These are phyloP conservation scores for Bondarzewia mesenterica DNA, from an alignment of 1,284 basidiomycete genomes.

Conservation along the genomic window DNA sequence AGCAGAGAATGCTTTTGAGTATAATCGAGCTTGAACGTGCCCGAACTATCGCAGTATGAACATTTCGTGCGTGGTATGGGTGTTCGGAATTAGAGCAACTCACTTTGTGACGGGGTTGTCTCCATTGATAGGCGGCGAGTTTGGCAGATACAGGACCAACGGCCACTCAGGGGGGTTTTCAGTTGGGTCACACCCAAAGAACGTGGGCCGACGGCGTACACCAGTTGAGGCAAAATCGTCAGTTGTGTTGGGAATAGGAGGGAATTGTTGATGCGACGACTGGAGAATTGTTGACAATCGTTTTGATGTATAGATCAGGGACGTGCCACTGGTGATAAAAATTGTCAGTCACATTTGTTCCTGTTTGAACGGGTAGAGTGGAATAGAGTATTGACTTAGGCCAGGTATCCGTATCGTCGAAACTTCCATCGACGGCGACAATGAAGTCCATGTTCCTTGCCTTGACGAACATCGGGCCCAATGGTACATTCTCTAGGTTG, in stretches of 20 bases:
- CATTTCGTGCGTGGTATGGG: conserved; percentile 5
- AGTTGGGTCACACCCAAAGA: conserved; percentile 68
- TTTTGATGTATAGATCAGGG: conserved; percentile 30
- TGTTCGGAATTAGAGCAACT: conserved; percentile 8
- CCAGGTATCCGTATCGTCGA: conserved; percentile 52
- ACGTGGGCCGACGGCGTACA: conserved; percentile 60
- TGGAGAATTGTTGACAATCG: conserved; percentile 38
- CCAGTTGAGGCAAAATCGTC: conserved; percentile 56
- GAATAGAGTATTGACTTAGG: conserved; percentile 46
- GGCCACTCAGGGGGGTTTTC: conserved; percentile 44
- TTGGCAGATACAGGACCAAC: conserved; percentile 55
- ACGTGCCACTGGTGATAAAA: conserved; percentile 35
- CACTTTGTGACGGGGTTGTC: conserved; percentile 53
- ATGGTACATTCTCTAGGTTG: conserved; percentile 57
- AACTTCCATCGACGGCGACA: conserved; percentile 60
- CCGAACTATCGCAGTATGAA: conserved; percentile 26
- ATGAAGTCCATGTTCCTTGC: conserved; percentile 58
- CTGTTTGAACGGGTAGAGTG: not conserved
- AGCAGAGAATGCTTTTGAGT: conserved; percentile 34
- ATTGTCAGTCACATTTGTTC: not conserved
- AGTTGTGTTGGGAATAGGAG: conserved; percentile 46
- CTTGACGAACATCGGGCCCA: conserved; percentile 56
- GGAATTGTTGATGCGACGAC: conserved; percentile 53
- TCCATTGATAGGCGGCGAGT: conserved; percentile 52
- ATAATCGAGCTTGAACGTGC: conserved; percentile 45